Percentiles rank a stretch among this genome's conserved stretches.
phyloP scores from a whole-genome alignment of 768 basidiomycete species.

The Rhodotorula diobovata region DNA sequence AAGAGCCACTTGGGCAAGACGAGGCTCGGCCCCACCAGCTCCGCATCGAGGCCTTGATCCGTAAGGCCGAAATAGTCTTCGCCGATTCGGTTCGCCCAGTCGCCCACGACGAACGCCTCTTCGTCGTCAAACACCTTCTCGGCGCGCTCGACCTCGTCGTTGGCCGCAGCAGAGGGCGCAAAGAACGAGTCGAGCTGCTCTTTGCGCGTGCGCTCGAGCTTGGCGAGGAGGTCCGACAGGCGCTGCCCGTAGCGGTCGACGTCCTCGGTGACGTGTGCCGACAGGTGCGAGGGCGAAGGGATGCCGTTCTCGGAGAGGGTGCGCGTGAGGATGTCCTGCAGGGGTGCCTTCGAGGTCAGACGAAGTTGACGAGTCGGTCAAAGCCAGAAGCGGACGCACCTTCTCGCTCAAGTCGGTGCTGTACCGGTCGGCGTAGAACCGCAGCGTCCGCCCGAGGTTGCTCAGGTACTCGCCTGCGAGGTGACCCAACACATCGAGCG shows the following conservation, averaged over 20 bases:
- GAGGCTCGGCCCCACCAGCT: constrained; percentile 72
- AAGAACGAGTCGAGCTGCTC: constrained; percentile 59
- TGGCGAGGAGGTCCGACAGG: constrained; percentile 75
- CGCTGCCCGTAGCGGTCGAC: constrained; percentile 74
- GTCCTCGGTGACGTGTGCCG: constrained; percentile 83
- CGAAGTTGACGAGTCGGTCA: not conserved
- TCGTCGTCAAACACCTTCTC: constrained; percentile 56
- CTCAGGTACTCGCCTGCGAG: constrained; percentile 74
- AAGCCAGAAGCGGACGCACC: constrained; percentile 52
- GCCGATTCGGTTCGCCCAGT: constrained; percentile 79
- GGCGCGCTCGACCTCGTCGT: constrained; percentile 51
- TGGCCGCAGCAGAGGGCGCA: no score
- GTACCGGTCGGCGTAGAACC: constrained; percentile 75
- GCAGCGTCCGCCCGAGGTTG: constrained; percentile 81
- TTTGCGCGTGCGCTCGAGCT: constrained; percentile 73
- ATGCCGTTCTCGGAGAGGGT: constrained; percentile 84
- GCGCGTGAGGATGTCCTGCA: constrained; percentile 88
- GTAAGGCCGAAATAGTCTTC: constrained; percentile 89
- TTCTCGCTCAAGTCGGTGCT: constrained; percentile 74
- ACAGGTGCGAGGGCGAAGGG: constrained; percentile 69
- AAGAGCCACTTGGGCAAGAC: constrained; percentile 68
- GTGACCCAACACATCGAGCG: constrained; percentile 70
- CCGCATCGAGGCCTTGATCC: constrained; percentile 80
- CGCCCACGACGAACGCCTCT: constrained; percentile 56
- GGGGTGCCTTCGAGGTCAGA: no score